phyloP scores from a whole-genome alignment of 768 basidiomycete genomes.

The Calocybe gangraenosa region DNA sequence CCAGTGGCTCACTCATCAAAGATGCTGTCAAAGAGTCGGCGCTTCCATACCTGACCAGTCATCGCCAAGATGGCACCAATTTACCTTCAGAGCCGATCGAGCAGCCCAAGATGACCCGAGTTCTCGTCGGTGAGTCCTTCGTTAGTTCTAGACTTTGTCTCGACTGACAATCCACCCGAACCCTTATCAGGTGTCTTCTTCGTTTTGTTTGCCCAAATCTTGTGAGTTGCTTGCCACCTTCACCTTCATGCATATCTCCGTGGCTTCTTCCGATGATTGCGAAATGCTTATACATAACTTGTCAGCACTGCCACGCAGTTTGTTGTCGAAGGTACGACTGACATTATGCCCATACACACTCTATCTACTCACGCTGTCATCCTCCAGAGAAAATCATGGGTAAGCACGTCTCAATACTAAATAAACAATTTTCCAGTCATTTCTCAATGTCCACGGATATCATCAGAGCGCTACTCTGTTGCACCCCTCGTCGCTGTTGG shows the following conservation, averaged over 20 bases:
- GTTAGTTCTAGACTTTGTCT: slow-evolving; percentile 13
- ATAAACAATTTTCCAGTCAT: not conserved
- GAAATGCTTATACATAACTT: slow-evolving; percentile 3
- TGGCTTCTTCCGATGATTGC: slow-evolving; percentile 17
- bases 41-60: slow-evolving; percentile 23
- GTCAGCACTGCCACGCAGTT: slow-evolving; percentile 85
- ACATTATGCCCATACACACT: not conserved
- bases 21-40: slow-evolving; percentile 53
- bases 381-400: slow-evolving; percentile 86
- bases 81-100: slow-evolving; percentile 44
- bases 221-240: slow-evolving; percentile 56
- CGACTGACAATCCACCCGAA: slow-evolving; percentile 13
- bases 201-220: slow-evolving; percentile 90
- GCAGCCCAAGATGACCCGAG: slow-evolving; percentile 61
- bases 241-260: too few species aligned
- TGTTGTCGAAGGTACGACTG: slow-evolving; percentile 68
- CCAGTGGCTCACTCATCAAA: slow-evolving; percentile 85
- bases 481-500: slow-evolving; percentile 92
- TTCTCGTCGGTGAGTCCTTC: slow-evolving; percentile 59
- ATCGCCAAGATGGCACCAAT: slow-evolving; percentile 25
- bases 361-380: slow-evolving; percentile 8
- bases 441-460: slow-evolving; percentile 3
- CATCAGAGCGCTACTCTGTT: slow-evolving; percentile 64
- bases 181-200: slow-evolving; percentile 72
- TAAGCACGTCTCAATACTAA: slow-evolving; percentile 9